Conservation (phyloP, 257 asterid species). For the Petrea volubilis region DNA sequence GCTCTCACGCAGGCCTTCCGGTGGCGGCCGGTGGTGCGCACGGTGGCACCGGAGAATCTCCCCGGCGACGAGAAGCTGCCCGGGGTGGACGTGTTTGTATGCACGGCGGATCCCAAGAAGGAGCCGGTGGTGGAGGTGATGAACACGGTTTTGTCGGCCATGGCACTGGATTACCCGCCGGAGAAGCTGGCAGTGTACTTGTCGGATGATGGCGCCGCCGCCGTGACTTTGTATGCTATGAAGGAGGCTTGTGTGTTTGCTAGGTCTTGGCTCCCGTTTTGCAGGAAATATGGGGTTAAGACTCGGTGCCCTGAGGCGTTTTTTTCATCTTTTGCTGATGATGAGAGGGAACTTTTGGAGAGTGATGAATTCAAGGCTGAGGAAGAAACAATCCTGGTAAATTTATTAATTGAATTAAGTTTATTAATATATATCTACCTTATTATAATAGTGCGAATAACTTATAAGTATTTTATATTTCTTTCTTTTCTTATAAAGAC, state of each 20-base stretch:
- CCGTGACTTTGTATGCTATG: slow-evolving; percentile 63
- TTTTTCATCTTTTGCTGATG: slow-evolving; percentile 57
- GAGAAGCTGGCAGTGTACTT: slow-evolving; percentile 73
- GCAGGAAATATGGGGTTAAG: slow-evolving; percentile 58
- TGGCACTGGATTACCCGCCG: slow-evolving; percentile 74
- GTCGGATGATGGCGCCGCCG: slow-evolving; percentile 80
- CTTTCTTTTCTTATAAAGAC: too few species aligned
- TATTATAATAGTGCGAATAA: too few species aligned
- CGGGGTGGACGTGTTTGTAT: slow-evolving; percentile 60
- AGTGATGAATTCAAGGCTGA: slow-evolving; percentile 47
- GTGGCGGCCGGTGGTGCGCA: slow-evolving; percentile 73
- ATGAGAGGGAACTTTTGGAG: slow-evolving; percentile 45
- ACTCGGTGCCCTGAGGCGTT: slow-evolving; percentile 72
- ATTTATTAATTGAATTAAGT: neutral
- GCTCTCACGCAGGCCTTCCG: slow-evolving; percentile 60
- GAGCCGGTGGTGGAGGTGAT: slow-evolving; percentile 84
- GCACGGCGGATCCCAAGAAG: slow-evolving; percentile 73
- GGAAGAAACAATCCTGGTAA: slow-evolving; percentile 55
- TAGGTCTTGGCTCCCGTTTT: slow-evolving; percentile 62
- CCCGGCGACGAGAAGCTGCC: slow-evolving; percentile 52
- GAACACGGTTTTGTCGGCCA: slow-evolving; percentile 81
- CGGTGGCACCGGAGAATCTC: slow-evolving; percentile 56
- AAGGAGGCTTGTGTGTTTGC: slow-evolving; percentile 66
- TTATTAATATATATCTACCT: neutral
- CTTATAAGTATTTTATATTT: too few species aligned